A percentile compares a stretch with the other conserved stretches of the same genome.
phyloP scores from a whole-genome alignment of 306 rosid species.

The Ormosia emarginata region DNA sequence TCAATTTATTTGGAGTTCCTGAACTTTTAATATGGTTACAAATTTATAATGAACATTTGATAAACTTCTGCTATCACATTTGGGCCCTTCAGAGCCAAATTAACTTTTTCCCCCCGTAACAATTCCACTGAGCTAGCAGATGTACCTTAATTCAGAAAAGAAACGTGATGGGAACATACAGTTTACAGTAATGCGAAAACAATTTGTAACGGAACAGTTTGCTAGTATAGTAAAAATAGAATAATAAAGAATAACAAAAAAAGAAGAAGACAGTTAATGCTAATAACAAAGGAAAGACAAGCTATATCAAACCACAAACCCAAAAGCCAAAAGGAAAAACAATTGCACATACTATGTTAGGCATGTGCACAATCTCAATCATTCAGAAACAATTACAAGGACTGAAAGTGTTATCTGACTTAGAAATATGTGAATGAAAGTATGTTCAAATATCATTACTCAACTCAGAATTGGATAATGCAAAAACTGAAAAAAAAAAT shows the following conservation, averaged over 20 bases:
- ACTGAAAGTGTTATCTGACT: neutral
- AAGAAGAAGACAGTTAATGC: neutral
- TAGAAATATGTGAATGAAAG: neutral
- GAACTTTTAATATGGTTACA: neutral
- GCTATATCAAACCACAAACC: neutral
- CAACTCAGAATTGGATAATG: slow-evolving; percentile 9
- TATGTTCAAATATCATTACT: neutral
- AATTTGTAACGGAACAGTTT: neutral
- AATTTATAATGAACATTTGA: neutral
- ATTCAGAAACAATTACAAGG: neutral
- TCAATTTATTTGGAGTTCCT: neutral
- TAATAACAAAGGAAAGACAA: neutral
- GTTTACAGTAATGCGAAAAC: neutral
- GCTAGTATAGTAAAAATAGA: neutral
- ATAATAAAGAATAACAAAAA: too few relatives aligned
- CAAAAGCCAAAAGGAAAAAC: neutral
- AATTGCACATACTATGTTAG: neutral
- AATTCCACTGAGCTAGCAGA: neutral
- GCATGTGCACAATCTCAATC: neutral
- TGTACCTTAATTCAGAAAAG: neutral
- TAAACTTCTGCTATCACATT: neutral
- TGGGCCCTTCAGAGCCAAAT: neutral
- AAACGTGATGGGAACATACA: neutral
- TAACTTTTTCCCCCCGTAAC: too few relatives aligned
- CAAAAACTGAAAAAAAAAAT: neutral